Percentiles rank a stretch among this genome's conserved stretches.
These are phyloP conservation scores for Lizonia empirigonia DNA, from an alignment of 2,329 filamentous ascomycete genomes.

Conservation along the genomic window DNA sequence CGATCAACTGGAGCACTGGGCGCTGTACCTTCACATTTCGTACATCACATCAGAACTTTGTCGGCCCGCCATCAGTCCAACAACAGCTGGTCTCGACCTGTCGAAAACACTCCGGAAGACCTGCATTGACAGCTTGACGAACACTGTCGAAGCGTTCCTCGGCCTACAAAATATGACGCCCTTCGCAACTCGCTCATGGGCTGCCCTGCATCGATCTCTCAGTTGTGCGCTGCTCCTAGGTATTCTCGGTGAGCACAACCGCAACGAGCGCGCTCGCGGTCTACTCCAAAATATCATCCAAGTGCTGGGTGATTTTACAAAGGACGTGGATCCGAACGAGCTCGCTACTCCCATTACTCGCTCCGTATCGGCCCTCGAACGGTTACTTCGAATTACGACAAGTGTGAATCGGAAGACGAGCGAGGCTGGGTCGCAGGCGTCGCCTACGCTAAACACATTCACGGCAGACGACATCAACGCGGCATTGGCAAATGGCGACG, in stretches of 20 bases:
- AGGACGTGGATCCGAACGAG: slow-evolving; percentile 54
- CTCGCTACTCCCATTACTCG: slow-evolving; percentile 55
- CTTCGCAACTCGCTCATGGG: slow-evolving; percentile 53
- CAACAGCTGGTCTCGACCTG: slow-evolving; percentile 52
- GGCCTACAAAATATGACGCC: slow-evolving; percentile 61
- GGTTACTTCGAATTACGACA: slow-evolving; percentile 46
- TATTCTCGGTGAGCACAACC: slow-evolving; percentile 52
- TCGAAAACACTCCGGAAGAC: slow-evolving; percentile 58
- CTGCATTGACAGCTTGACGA: slow-evolving; percentile 62
- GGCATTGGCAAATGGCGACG: slow-evolving; percentile 41
- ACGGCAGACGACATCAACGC: slow-evolving; percentile 47
- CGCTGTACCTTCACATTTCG: slow-evolving; percentile 65
- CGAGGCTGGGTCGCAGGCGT: slow-evolving; percentile 40
- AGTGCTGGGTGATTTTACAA: slow-evolving; percentile 54
- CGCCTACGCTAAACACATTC: slow-evolving; percentile 40
- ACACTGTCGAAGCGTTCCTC: slow-evolving; percentile 65
- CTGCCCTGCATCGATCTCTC: slow-evolving; percentile 51
- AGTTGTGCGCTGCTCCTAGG: slow-evolving; percentile 53
- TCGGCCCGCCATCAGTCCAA: slow-evolving; percentile 63
- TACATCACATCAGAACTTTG: slow-evolving; percentile 68
- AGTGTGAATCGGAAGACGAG: slow-evolving; percentile 31
- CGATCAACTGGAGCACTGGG: slow-evolving; percentile 65
- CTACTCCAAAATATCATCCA: slow-evolving; percentile 55
- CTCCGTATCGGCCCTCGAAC: slow-evolving; percentile 53
- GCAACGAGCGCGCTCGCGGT: slow-evolving; percentile 53